Percentiles rank a stretch among this genome's conserved stretches.
Evolutionary conservation across 2,329 filamentous ascomycete genomes (phyloP).

Genomic region (Cladosporium sp.): DNA sequence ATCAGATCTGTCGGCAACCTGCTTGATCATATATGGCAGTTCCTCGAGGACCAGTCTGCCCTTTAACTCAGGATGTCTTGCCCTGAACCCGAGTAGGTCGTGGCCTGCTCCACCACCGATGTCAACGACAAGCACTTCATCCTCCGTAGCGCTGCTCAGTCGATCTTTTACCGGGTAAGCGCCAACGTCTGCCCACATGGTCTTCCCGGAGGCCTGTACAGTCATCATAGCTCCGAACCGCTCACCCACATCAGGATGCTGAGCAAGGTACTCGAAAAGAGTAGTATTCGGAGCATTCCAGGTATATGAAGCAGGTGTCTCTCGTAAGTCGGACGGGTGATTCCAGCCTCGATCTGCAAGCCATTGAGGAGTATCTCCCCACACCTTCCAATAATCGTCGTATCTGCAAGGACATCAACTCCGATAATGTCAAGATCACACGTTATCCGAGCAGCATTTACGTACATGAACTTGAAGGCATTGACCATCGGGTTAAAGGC

Average conservation of each 20-base stretch:
- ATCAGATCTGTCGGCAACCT: not conserved
- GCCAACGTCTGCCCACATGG: not conserved
- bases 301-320: not conserved
- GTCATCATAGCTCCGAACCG: not conserved
- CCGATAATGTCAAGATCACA: not conserved
- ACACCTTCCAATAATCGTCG: not conserved
- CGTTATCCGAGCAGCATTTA: not conserved
- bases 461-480: not conserved
- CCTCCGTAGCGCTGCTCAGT: not conserved
- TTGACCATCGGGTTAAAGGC: not conserved
- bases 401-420: not conserved
- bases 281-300: not conserved
- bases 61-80: conserved; percentile 11
- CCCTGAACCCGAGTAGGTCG: conserved; percentile 11
- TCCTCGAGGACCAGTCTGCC: conserved; percentile 17
- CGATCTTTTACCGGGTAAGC: not conserved
- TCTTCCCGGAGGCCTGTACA: not conserved
- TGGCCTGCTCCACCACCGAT: conserved; percentile 16
- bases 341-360: not conserved
- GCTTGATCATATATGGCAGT: conserved; percentile 13
- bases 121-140: conserved; percentile 16
- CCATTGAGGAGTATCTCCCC: not conserved
- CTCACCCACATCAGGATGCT: not conserved
- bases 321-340: not conserved
- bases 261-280: not conserved